Percentiles rank a stretch among this genome's conserved stretches.
phyloP scores from a whole-genome alignment of 352 stramenopile genomes.

The Halophytophthora batemanensis region DNA sequence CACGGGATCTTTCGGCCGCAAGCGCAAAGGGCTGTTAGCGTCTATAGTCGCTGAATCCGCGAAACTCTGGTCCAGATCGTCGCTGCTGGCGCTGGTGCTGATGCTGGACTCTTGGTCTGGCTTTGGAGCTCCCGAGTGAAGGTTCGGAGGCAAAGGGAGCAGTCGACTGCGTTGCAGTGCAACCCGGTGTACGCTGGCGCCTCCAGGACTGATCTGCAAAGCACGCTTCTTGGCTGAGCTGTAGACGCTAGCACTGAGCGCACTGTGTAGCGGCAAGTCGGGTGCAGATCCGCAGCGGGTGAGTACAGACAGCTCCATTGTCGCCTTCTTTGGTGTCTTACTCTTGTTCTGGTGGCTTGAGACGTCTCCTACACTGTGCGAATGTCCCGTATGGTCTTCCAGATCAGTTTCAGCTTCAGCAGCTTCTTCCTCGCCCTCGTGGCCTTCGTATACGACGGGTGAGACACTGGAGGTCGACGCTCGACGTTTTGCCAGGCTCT shows the following conservation, averaged over 20 bases:
- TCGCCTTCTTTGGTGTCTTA: not conserved
- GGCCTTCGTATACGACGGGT: slow-evolving; percentile 7
- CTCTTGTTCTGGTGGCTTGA: too few species aligned
- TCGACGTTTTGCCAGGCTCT: not conserved
- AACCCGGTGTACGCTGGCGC: slow-evolving; percentile 36
- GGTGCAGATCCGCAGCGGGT: slow-evolving; percentile 63
- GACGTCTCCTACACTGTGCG: too few species aligned
- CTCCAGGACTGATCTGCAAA: slow-evolving; percentile 20
- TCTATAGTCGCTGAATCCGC: not conserved
- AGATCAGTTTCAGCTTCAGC: too few species aligned
- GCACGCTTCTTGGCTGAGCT: slow-evolving; percentile 68
- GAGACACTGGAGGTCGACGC: not conserved
- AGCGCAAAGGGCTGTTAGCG: not conserved
- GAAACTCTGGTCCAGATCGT: not conserved
- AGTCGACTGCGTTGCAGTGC: slow-evolving; percentile 54
- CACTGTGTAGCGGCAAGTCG: slow-evolving; percentile 56
- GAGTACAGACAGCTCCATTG: slow-evolving; percentile 35
- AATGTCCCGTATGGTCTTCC: too few species aligned
- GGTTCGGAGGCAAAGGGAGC: slow-evolving; percentile 53
- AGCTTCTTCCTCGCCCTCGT: not conserved
- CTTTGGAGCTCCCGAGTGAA: slow-evolving; percentile 33
- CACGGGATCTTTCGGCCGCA: slow-evolving; percentile 11
- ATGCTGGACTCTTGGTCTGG: slow-evolving; percentile 6
- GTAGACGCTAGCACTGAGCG: slow-evolving; percentile 46
- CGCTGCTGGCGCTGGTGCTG: slow-evolving; percentile 1